Evolutionary conservation across 129 eudicot species (phyloP), one percentile per base, ranked within the genome.

Genomic region (Apium graveolens): DNA sequence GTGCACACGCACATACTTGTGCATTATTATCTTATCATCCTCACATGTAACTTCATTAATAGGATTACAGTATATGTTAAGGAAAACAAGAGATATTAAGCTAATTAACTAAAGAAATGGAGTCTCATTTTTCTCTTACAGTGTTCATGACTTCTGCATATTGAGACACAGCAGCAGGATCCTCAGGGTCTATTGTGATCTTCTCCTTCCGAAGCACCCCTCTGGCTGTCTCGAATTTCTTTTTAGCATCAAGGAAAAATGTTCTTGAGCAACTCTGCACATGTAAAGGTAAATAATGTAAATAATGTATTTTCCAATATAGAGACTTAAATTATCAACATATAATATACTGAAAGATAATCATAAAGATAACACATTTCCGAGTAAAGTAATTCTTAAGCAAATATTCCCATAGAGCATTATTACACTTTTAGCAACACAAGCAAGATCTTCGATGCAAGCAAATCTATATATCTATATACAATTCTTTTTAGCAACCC

Each of bases 171-270:
- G 93, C 91, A 69, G 93, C 86, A 20, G 91, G 91, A 83, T 86
- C 84, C 3, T 87, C 83, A 51, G 93, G 91, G 51, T 82, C 93
- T 32, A 91, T 83, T 62, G 93, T 89, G 79, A 91, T 89, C 82
- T 91, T 91, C 75, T 89, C 93, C 76, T 83, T 84, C 60, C 89
- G 77, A 39, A 89, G 81, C 73, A 91, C 60, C 80, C 88, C 88
- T 17, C 89, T 18, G 37, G 94, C 94, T 66, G 87, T 89, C 87
- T 91, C 94, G 72, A 89, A 91, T 82, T 91, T 91, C 11, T 87
- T 91, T 86, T 89, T 89, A n/a, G 89, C 90, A 38, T 89, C 93
- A 37, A 88, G 83, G 83, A 71, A 92, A 89, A 39, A 92, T 88
- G 65, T 86, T 85, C 87, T 92, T 92, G 86, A 92, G 73, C 95